phyloP scores from a whole-genome alignment of 805 yeast genomes.

The Grigorovia yakushimaensis region DNA sequence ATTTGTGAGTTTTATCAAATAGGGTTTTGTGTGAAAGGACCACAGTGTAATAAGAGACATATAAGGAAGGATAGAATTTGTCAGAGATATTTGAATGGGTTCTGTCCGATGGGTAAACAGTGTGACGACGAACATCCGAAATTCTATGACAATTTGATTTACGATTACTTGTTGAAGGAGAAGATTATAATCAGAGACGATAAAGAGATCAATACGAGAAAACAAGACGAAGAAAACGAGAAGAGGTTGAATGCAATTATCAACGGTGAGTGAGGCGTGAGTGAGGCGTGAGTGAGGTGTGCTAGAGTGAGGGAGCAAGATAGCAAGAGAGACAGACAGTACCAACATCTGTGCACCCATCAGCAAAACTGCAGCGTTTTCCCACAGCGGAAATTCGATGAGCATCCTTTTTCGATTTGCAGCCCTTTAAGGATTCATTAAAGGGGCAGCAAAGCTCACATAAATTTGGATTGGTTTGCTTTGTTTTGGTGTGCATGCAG shows the following conservation, averaged over 20 bases:
- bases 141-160: slow-evolving; percentile 28
- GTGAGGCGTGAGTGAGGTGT: too few relatives aligned
- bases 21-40: slow-evolving; percentile 92
- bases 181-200: slow-evolving; percentile 22
- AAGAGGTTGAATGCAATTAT: slow-evolving; percentile 29
- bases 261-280: slow-evolving; percentile 12
- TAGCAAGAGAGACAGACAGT: background rate
- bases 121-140: slow-evolving; percentile 73
- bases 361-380: background rate
- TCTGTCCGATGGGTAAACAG: slow-evolving; percentile 80
- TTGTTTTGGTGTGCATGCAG: too few relatives aligned
- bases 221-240: slow-evolving; percentile 28
- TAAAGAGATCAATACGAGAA: slow-evolving; percentile 27
- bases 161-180: slow-evolving; percentile 32
- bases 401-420: too few relatives aligned
- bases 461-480: background rate
- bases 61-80: slow-evolving; percentile 59
- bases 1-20: slow-evolving; percentile 72
- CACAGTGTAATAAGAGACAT: slow-evolving; percentile 74
- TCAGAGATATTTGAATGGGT: slow-evolving; percentile 75
- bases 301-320: too few relatives aligned
- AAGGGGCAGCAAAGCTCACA: background rate
- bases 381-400: background rate
- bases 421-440: background rate
- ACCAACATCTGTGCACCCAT: background rate